A percentile compares a stretch with the other conserved stretches of the same genome.
These are phyloP conservation scores for Plantago major DNA, from an alignment of 257 asterid genomes.

Conservation along the genomic window DNA sequence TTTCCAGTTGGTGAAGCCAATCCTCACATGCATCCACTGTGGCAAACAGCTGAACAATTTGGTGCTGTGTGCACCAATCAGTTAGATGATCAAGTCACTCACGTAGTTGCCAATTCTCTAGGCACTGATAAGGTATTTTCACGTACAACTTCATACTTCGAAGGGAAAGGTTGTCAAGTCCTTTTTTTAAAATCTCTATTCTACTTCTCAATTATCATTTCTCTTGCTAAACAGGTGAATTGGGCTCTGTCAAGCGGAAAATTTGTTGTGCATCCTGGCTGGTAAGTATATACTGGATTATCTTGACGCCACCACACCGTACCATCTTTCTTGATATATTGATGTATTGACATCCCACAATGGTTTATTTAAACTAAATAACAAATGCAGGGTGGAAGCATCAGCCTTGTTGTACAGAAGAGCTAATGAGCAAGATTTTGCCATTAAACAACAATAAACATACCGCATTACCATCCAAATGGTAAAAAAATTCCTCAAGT, in stretches of 20 bases:
- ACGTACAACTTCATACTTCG: not conserved
- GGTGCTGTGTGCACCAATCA: slow-evolving; percentile 87
- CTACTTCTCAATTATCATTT: not conserved
- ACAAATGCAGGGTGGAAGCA: slow-evolving; percentile 88
- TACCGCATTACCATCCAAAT: slow-evolving; percentile 18
- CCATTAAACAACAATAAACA: slow-evolving; percentile 63
- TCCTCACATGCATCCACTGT: slow-evolving; percentile 90
- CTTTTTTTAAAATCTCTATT: too few species aligned
- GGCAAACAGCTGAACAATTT: slow-evolving; percentile 97
- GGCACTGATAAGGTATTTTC: slow-evolving; percentile 91
- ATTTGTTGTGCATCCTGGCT: slow-evolving; percentile 94
- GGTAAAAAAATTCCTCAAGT: slow-evolving; percentile 25
- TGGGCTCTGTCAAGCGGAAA: slow-evolving; percentile 79
- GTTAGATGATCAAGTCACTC: slow-evolving; percentile 90
- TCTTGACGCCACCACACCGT: not conserved
- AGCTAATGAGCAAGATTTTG: slow-evolving; percentile 87
- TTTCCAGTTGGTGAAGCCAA: slow-evolving; percentile 92
- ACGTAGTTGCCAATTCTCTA: slow-evolving; percentile 90
- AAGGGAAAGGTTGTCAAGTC: too few species aligned
- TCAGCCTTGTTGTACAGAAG: slow-evolving; percentile 92
- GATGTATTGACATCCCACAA: slow-evolving; percentile 9
- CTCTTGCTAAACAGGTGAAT: slow-evolving; percentile 51
- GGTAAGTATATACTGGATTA: slow-evolving; percentile 45
- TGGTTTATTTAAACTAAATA: slow-evolving; percentile 12
- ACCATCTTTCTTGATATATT: not conserved